These are phyloP conservation scores for Mucor lusitanicus DNA, from an alignment of 371 early-diverging fungal genomes.

Conservation along the genomic window DNA sequence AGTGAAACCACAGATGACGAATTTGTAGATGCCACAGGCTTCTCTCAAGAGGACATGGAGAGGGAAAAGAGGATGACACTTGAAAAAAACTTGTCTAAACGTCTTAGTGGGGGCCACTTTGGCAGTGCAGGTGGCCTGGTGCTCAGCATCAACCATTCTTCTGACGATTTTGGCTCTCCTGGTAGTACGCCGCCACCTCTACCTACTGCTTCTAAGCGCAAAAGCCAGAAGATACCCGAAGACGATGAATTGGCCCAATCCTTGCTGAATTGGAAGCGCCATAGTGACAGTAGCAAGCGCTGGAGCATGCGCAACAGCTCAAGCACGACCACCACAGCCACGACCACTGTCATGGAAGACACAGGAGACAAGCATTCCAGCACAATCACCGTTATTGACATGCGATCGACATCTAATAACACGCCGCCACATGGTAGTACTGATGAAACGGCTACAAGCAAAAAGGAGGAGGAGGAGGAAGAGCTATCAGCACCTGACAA, in stretches of 20 bases:
- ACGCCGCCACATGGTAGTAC: background rate
- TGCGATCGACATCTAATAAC: slow-evolving; percentile 4
- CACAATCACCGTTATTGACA: slow-evolving; percentile 14
- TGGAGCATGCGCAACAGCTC: slow-evolving; percentile 9
- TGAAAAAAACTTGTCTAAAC: slow-evolving; percentile 34
- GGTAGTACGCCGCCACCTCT: background rate
- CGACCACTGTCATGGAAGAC: background rate
- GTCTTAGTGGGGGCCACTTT: slow-evolving; percentile 50
- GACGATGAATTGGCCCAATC: slow-evolving; percentile 32
- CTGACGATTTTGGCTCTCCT: background rate
- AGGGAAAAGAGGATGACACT: slow-evolving; percentile 8
- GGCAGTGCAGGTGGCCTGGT: slow-evolving; percentile 53
- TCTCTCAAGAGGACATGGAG: slow-evolving; percentile 23
- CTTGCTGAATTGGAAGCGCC: slow-evolving; percentile 47
- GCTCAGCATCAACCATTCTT: slow-evolving; percentile 23
- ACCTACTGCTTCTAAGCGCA: background rate
- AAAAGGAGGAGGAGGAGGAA: background rate
- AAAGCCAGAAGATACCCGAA: background rate
- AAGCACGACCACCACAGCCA: background rate
- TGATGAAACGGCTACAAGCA: background rate
- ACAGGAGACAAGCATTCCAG: slow-evolving; percentile 11
- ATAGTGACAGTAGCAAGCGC: slow-evolving; percentile 24
- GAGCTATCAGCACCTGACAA: slow-evolving; percentile 17
- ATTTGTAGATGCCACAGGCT: slow-evolving; percentile 21
- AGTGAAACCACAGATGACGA: slow-evolving; percentile 19